Evolutionary conservation across 2,329 filamentous ascomycete species (phyloP).

Genomic region (Graphiopsis chlorocephala): DNA sequence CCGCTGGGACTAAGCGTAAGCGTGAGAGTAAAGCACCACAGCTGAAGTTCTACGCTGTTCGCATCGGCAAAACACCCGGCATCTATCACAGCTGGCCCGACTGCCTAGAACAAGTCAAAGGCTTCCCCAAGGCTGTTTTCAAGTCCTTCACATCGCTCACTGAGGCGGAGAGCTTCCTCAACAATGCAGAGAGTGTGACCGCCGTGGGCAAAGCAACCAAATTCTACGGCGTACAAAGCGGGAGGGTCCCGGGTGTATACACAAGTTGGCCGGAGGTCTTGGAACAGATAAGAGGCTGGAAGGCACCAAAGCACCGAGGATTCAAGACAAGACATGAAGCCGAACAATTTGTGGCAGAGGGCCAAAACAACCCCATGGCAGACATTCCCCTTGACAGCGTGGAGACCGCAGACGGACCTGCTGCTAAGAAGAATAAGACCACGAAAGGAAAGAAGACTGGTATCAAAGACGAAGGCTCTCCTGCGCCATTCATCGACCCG

Average conservation of each 20-base stretch:
- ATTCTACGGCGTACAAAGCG: constrained; percentile 61
- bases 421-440: constrained; percentile 40
- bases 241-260: constrained; percentile 60
- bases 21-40: constrained; percentile 37
- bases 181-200: constrained; percentile 45
- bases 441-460: constrained; percentile 40
- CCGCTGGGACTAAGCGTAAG: constrained; percentile 55
- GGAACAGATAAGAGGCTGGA: constrained; percentile 70
- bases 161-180: constrained; percentile 78
- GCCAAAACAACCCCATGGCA: constrained; percentile 11
- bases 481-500: constrained; percentile 21
- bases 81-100: constrained; percentile 64
- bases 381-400: constrained; percentile 22
- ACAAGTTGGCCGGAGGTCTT: constrained; percentile 67
- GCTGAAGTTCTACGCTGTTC: constrained; percentile 64
- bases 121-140: constrained; percentile 54
- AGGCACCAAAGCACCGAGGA: constrained; percentile 57
- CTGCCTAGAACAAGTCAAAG: constrained; percentile 60
- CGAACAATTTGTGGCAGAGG: constrained; percentile 65
- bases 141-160: constrained; percentile 72
- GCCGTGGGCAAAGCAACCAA: constrained; percentile 36
- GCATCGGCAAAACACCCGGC: constrained; percentile 57
- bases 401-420: constrained; percentile 21
- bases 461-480: constrained; percentile 26
- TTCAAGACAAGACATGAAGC: constrained; percentile 63